A percentile compares a stretch with the other conserved stretches of the same genome.
Evolutionary conservation across 148 eudicot genomes (phyloP).

Genomic region (Spergularia marina): DNA sequence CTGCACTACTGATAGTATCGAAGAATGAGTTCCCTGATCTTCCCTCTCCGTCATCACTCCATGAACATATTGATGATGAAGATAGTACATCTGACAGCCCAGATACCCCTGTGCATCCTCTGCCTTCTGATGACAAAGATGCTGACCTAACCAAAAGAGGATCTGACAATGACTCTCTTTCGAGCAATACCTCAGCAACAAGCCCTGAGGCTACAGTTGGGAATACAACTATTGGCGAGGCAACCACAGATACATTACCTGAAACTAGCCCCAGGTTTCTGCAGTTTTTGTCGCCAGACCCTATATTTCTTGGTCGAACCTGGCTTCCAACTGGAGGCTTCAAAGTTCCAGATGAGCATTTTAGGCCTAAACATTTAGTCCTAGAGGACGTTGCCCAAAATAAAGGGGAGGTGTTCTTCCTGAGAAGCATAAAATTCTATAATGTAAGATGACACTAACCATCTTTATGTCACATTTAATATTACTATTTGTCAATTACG

Average conservation of each 20-base stretch:
- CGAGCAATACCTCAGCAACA: conserved; percentile 14
- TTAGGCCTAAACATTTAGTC: conserved; percentile 30
- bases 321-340: conserved; percentile 38
- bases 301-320: conserved; percentile 32
- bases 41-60: not conserved
- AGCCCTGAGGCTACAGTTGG: conserved; percentile 8
- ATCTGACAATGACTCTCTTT: conserved; percentile 14
- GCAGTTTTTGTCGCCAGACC: conserved; percentile 37
- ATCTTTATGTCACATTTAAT: not conserved
- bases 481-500: not conserved
- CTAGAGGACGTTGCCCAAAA: conserved; percentile 35
- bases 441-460: conserved; percentile 20
- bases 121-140: not conserved
- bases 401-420: conserved; percentile 37
- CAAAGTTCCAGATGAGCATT: conserved; percentile 19
- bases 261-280: conserved; percentile 18
- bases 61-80: not conserved
- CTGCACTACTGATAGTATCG: conserved; percentile 24
- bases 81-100: too few relatives aligned
- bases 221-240: conserved; percentile 11
- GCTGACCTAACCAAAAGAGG: conserved; percentile 1
- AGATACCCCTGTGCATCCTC: too few relatives aligned
- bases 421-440: conserved; percentile 29
- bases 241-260: not conserved
- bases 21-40: conserved; percentile 1